phyloP scores from a whole-genome alignment of 441 rosid species.

The Raphanus hybrid region DNA sequence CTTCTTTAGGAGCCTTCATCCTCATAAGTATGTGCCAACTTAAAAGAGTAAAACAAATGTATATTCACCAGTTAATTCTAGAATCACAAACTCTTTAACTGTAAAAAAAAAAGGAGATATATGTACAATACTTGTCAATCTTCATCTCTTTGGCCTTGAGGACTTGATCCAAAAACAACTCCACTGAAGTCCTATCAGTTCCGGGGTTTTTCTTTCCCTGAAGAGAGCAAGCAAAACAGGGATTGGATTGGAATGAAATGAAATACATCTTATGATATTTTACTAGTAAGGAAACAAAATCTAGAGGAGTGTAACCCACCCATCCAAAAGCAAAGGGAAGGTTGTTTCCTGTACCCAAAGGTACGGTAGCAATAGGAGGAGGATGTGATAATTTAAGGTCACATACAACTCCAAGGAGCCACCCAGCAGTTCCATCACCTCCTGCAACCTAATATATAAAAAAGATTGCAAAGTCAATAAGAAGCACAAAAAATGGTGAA shows the following conservation, averaged over 20 bases:
- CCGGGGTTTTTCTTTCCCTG: no score
- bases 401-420: conserved; percentile 93
- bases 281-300: background rate
- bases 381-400: conserved; percentile 84
- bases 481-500: no score
- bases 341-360: conserved; percentile 93
- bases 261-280: background rate
- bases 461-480: no score
- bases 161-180: no score
- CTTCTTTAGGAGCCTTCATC: conserved; percentile 71
- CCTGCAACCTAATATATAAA: no score
- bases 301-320: conserved; percentile 47
- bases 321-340: conserved; percentile 94
- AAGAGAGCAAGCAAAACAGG: background rate
- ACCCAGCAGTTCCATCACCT: conserved; percentile 34
- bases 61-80: conserved; percentile 5
- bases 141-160: no score
- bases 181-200: no score
- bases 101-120: background rate
- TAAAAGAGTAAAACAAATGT: conserved; percentile 13
- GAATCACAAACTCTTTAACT: background rate
- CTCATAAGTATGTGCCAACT: conserved; percentile 97
- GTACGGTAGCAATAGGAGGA: conserved; percentile 88
- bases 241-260: background rate
- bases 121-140: no score